phyloP scores from a whole-genome alignment of 768 basidiomycete genomes.

The Xerocomus potaroensis region DNA sequence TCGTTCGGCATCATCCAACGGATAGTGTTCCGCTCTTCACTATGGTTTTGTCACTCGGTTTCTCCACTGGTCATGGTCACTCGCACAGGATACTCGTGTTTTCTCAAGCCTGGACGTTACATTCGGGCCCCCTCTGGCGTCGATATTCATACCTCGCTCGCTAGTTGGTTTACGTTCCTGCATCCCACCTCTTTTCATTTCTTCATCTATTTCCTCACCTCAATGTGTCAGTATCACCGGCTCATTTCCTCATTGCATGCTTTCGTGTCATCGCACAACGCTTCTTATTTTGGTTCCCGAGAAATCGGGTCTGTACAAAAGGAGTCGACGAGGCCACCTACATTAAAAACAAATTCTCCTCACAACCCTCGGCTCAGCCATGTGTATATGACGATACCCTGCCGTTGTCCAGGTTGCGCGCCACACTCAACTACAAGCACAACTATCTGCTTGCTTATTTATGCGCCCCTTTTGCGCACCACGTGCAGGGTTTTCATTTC shows the following conservation, averaged over 20 bases:
- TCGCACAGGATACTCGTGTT: conserved; percentile 36
- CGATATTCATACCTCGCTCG: conserved; percentile 48
- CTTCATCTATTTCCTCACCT: conserved; percentile 25
- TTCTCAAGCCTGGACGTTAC: conserved; percentile 16
- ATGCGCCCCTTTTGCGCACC: conserved; percentile 25
- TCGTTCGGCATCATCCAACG: conserved; percentile 21
- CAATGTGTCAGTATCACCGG: conserved; percentile 43
- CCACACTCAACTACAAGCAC: conserved; percentile 17
- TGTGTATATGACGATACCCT: conserved; percentile 30
- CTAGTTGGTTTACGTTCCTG: conserved; percentile 24
- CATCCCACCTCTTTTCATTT: conserved; percentile 22
- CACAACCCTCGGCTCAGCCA: conserved; percentile 27
- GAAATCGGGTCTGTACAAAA: conserved; percentile 37
- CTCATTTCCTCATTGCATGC: conserved; percentile 37
- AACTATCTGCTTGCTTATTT: conserved; percentile 32
- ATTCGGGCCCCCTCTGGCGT: conserved; percentile 31
- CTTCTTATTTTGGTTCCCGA: conserved; percentile 31
- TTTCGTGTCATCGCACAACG: conserved; percentile 39
- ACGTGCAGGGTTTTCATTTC: conserved; percentile 27
- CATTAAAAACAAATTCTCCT: conserved; percentile 24
- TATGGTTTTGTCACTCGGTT: conserved; percentile 29
- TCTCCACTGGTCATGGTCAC: conserved; percentile 33
- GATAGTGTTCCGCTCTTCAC: conserved; percentile 29
- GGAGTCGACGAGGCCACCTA: conserved; percentile 30
- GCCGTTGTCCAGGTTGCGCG: conserved; percentile 23